Evolutionary conservation across 192 early-diverging fungal genomes (phyloP), one percentile per base, ranked within the genome.

Genomic region (Neocallimastix lanati): DNA sequence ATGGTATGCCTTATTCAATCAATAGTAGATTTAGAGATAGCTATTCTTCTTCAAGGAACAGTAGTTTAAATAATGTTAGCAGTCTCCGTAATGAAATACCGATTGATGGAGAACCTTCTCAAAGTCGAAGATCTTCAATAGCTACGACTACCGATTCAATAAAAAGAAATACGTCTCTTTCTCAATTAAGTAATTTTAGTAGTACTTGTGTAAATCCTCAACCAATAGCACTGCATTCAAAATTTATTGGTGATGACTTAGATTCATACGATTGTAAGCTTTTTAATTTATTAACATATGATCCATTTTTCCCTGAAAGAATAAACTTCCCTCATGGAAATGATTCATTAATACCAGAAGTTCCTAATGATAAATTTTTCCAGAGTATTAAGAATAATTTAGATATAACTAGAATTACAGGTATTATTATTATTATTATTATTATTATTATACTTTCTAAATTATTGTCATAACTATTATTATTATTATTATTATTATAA

Each of bases 401-500:
- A 12, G 87, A 90, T 78, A 81, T 90, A 27, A 82, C 83, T 7
- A 82, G 86, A 11, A 88, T 90, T 28, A 89, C 86, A 13, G 83
- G 50, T 67, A 37, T 37, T 37, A 12, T 37, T 37, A 50, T 50
- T n/a, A n/a, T 50, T 50, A 2, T 13, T 50, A 13, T 50, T 50
- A 50, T 38, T 38, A 12, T 38, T 14, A 1, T n/a, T n/a, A n/a
- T n/a, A n/a, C n/a, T n/a, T n/a, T n/a, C n/a, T n/a, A n/a, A n/a
- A n/a, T n/a, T n/a, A 14, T 38, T 38, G 14, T 38, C 14, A 50
- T 4, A 21, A 21, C 4, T 50, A 21, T 50, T 21, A 50, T 50
- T 21, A 21, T 50, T 21, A 21, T 21, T 50, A 50, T n/a, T n/a
- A n/a, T n/a, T n/a, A n/a, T n/a, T n/a, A n/a, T n/a, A n/a, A n/a